Base-by-base conservation (phyloP, 495 filamentous ascomycete species). In the Podospora pseudocomata region DNA sequence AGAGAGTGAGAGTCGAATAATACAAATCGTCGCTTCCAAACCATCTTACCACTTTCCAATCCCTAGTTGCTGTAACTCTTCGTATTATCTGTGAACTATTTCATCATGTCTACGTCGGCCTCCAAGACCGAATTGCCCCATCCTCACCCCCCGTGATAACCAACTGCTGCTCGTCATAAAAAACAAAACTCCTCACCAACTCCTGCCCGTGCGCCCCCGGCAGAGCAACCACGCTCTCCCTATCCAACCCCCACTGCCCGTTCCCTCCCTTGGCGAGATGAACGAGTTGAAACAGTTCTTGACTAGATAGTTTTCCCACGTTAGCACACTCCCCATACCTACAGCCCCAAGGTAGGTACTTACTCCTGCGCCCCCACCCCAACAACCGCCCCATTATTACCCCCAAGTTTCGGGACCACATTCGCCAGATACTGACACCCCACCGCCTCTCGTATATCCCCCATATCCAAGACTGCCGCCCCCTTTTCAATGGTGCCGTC, bases 341-440 rank as follows among this genome's bases (percentile, higher is more conserved):
- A 23, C 23, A 23, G 23, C 23, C 23, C 23, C 23, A 23, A 23
- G 23, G 23, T 23, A 1, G 1, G 23, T 28, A 78, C 80, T 75
- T 78, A 87, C 83, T 85, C 86, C 64, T 88, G 85, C 11, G 83
- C 83, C 34, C 90, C 90, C 44, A 82, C 83, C 57, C 85, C 89
- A 44, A 91, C 73, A 5, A 87, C 84, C n/a, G 83, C 84, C 5
- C 83, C 82, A n/a, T 78, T 79, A 39, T 39, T 6, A n/a, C 88
- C 85, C 63, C 83, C 77, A 18, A 80, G 61, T 73, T 85, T 83
- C 11, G 83, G 76, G 56, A 87, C 80, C 27, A 97, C 78, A 78
- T 93, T 89, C 34, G 90, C 88, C 4, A 94, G 82, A 76, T 99
- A 99, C 80, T 95, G 91, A 71, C 91, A 94, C 18, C 82, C 84